These are phyloP conservation scores for bread wheat (Triticum aestivum) DNA, from an alignment of 176 grass and related monocot genomes.

Conservation along the genomic window IWGSC_CS_RefSeq_v2.1 NC_057800.1:346691361-346691860, in stretches of 20 bases:
- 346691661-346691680: constrained; percentile 96
- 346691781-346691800: constrained; percentile 26
- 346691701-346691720: constrained; percentile 92
- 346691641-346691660: constrained; percentile 76
- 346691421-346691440: constrained; percentile 91
- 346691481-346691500: constrained; percentile 55
- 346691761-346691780: constrained; percentile 30
- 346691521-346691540: constrained; percentile 52
- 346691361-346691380: constrained; percentile 29
- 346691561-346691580: constrained; percentile 68
- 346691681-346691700: constrained; percentile 99
- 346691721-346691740: constrained; percentile 73
- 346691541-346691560: constrained; percentile 11
- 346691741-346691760: constrained; percentile 78
- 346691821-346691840: constrained; percentile 77
- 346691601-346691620: constrained; percentile 96
- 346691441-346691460: constrained; percentile 71
- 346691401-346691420: constrained; percentile 78
- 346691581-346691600: constrained; percentile 81
- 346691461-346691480: constrained; percentile 88
- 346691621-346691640: constrained; percentile 91
- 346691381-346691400: constrained; percentile 42
- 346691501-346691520: constrained; percentile 85
- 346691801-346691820: constrained; percentile 28
- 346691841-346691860: constrained; percentile 93